Base-by-base conservation (phyloP, 1,139 yeast species). In the Protomyces inouyei region DNA sequence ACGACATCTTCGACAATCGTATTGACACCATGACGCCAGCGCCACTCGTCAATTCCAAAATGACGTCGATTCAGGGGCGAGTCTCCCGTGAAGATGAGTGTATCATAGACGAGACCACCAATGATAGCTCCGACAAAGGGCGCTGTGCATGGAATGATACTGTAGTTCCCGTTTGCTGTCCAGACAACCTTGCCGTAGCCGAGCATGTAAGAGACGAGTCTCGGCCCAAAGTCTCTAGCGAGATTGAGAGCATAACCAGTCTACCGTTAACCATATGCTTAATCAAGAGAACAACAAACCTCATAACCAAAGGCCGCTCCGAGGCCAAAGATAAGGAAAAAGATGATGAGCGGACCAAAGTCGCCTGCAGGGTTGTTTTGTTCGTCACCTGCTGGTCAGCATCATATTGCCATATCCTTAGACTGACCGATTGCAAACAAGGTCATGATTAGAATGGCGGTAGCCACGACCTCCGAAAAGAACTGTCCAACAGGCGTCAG, bases 241-340 rank as follows among this genome's bases (percentile, higher is more conserved):
- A 79, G 73, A 72, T 81, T 81, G 69, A 81, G 73, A 53, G 83
- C 83, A 69, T 80, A 79, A 37, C 83, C 83, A 23, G 84, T 81
- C 71, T 37, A 37, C 14, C 9, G 64, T 80, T 6, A 46, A 32
- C 23, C 4, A 46, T 4, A 14, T 46, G n/a, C 10, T 74, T 71
- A 81, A 83, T 74, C 84, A 78, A 28, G 83, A 83, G 67, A 78
- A 73, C 80, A 79, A 45, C 83, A 83, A 28, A 84, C 81, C 70
- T 79, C 81, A 72, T 76, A 79, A 56, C 82, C 81, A 66, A 78
- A 75, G 16, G 80, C 72, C 16, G 81, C 76, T 69, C 82, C 83
- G 56, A 80, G 71, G 57, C 77, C 76, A 65, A 74, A 78, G 64
- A 80, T 78, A 64, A 80, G 71, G 59, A 80, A 70, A 68, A 79